phyloP scores from a whole-genome alignment of 306 rosid species.

The Mimosa bimucronata region DNA sequence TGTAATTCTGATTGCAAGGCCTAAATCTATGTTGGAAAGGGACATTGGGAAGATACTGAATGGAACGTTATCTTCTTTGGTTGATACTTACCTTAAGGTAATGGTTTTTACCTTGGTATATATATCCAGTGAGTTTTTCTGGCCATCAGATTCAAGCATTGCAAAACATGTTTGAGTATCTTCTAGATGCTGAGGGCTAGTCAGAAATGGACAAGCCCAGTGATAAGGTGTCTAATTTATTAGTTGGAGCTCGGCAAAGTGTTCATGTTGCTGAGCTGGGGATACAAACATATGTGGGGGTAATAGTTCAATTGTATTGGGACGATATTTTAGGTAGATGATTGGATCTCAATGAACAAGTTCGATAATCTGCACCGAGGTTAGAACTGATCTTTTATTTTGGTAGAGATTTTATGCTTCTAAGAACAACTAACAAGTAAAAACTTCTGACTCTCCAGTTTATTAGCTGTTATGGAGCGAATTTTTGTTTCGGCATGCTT shows the following conservation, averaged over 20 bases:
- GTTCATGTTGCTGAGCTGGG: constrained; percentile 88
- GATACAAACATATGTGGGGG: constrained; percentile 99
- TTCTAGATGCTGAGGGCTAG: constrained; percentile 89
- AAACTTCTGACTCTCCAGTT: constrained; percentile 14
- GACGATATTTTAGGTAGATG: constrained; percentile 77
- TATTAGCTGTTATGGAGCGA: constrained; percentile 4
- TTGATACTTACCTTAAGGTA: constrained; percentile 88
- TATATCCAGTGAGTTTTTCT: constrained; percentile 36
- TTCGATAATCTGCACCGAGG: constrained; percentile 88
- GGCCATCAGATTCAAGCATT: constrained; percentile 84
- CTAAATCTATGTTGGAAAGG: constrained; percentile 85
- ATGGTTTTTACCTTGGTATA: constrained; percentile 29
- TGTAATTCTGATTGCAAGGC: constrained; percentile 86
- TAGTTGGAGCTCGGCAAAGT: constrained; percentile 64
- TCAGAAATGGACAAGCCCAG: constrained; percentile 65
- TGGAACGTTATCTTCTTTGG: constrained; percentile 52
- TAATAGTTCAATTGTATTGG: constrained; percentile 93
- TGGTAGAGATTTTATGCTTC: constrained; percentile 17
- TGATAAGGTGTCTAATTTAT: constrained; percentile 45
- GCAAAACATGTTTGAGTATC: constrained; percentile 92
- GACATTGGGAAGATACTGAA: constrained; percentile 83
- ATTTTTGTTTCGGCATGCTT: not conserved
- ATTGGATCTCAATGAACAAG: constrained; percentile 73
- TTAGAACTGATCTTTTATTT: constrained; percentile 42
- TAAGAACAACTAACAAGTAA: constrained; percentile 11